Evolutionary conservation across 352 stramenopile species (phyloP).

Genomic region (Detonula confervacea): DNA sequence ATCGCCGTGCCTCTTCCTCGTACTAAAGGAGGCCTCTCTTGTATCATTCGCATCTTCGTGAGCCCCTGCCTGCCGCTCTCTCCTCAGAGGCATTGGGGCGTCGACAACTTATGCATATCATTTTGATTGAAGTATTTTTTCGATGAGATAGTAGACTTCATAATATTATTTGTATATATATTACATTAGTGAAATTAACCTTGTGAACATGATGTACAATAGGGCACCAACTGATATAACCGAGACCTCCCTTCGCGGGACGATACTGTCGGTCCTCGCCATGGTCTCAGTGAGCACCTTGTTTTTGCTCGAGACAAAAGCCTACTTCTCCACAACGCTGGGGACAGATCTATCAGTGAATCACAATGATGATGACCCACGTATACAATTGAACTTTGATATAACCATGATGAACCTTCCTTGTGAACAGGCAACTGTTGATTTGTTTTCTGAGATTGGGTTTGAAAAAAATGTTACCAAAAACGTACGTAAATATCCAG

Average conservation of each 20-base stretch:
- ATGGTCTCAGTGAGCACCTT: constrained; percentile 59
- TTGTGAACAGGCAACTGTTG: constrained; percentile 72
- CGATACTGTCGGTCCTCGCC: constrained; percentile 59
- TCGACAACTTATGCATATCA: no score
- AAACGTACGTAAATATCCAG: constrained; percentile 60
- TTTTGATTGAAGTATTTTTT: no score
- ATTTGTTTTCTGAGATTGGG: constrained; percentile 68
- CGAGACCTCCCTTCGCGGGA: constrained; percentile 62
- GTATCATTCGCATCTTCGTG: no score
- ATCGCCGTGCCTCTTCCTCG: no score
- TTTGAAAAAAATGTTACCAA: constrained; percentile 75
- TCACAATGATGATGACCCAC: constrained; percentile 35
- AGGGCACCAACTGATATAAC: constrained; percentile 69
- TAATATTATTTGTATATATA: background rate
- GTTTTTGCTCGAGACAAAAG: constrained; percentile 68
- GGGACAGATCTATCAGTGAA: constrained; percentile 59
- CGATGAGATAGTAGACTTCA: background rate
- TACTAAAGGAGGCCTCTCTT: no score
- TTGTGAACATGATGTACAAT: constrained; percentile 60
- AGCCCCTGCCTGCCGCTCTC: no score
- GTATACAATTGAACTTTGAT: constrained; percentile 75
- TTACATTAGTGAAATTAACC: background rate
- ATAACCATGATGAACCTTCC: constrained; percentile 82
- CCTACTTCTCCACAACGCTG: constrained; percentile 64
- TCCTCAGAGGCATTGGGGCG: no score